These are phyloP conservation scores for Singerocomus rubriflavus DNA, from an alignment of 1,284 basidiomycete species.

Conservation along the genomic window DNA sequence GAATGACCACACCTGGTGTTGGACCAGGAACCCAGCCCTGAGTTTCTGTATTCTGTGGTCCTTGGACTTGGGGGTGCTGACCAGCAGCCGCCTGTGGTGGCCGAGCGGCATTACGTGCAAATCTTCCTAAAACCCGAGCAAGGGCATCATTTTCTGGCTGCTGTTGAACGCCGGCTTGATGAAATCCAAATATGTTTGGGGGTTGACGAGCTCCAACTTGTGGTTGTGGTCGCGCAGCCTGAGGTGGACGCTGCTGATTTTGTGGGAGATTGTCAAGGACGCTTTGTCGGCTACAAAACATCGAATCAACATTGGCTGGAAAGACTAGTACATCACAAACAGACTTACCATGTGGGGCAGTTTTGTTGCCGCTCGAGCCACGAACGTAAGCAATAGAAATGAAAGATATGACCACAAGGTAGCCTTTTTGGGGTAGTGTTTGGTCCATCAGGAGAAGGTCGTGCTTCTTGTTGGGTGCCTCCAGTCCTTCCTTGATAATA, in stretches of 20 bases:
- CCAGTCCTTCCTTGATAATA: constrained; percentile 39
- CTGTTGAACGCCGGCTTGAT: constrained; percentile 28
- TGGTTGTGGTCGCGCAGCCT: constrained; percentile 36
- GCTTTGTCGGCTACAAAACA: constrained; percentile 67
- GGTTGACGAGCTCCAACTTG: constrained; percentile 30
- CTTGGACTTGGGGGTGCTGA: constrained; percentile 20
- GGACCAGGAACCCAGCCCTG: constrained; percentile 34
- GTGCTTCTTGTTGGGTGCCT: constrained; percentile 32
- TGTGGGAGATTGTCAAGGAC: constrained; percentile 62
- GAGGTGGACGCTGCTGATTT: constrained; percentile 33
- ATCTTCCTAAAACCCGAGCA: constrained; percentile 46
- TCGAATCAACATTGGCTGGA: constrained; percentile 11
- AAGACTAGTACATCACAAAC: constrained; percentile 8
- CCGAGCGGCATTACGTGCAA: constrained; percentile 42
- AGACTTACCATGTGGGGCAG: constrained; percentile 91
- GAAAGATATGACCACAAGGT: constrained; percentile 96
- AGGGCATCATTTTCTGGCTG: constrained; percentile 37
- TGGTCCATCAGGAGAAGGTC: constrained; percentile 59
- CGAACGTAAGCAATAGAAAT: constrained; percentile 94
- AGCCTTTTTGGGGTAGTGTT: constrained; percentile 97
- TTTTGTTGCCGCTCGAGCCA: constrained; percentile 97
- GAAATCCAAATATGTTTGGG: constrained; percentile 30
- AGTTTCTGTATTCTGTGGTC: constrained; percentile 22
- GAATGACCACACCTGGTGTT: constrained; percentile 44
- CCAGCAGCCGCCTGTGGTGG: constrained; percentile 22